Evolutionary conservation across 352 stramenopile species (phyloP).

Genomic region (Pythium aristosporum): DNA sequence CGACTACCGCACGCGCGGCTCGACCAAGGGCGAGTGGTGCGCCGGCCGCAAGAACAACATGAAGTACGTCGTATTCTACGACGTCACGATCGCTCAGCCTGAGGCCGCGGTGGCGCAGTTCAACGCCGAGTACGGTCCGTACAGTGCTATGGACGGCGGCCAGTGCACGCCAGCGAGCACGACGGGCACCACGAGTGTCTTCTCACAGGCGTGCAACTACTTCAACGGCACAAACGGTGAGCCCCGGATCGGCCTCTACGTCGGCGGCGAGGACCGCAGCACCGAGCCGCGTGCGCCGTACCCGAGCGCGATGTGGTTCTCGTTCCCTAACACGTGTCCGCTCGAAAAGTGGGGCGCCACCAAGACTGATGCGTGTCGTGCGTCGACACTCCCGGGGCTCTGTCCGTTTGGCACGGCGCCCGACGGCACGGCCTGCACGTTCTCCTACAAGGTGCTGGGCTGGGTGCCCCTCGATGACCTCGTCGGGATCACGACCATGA

Average conservation of each 20-base stretch:
- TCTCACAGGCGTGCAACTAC: slow-evolving; percentile 45
- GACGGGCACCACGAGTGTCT: slow-evolving; percentile 24
- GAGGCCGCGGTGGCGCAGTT: slow-evolving; percentile 32
- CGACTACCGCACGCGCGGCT: slow-evolving; percentile 65
- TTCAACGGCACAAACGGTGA: slow-evolving; percentile 47
- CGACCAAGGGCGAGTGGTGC: slow-evolving; percentile 27
- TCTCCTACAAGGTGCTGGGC: slow-evolving; percentile 72
- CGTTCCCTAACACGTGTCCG: slow-evolving; percentile 66
- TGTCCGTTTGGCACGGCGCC: slow-evolving; percentile 48
- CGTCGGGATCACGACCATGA: slow-evolving; percentile 61
- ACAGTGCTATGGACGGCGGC: slow-evolving; percentile 56
- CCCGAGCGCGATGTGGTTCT: slow-evolving; percentile 80
- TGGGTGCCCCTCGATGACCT: slow-evolving; percentile 77
- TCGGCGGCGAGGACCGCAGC: slow-evolving; percentile 42
- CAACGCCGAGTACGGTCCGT: slow-evolving; percentile 56
- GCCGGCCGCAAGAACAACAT: slow-evolving; percentile 43
- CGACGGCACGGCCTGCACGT: slow-evolving; percentile 69
- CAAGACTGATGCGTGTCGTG: slow-evolving; percentile 35
- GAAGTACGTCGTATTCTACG: slow-evolving; percentile 44
- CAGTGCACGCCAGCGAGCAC: slow-evolving; percentile 41
- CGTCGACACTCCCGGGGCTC: slow-evolving; percentile 43
- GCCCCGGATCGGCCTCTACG: slow-evolving; percentile 45
- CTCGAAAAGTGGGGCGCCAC: slow-evolving; percentile 37
- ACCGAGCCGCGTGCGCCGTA: slow-evolving; percentile 64
- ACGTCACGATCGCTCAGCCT: slow-evolving; percentile 33